phyloP scores from a whole-genome alignment of 2,329 filamentous ascomycete species.

The Hypoxylon sp. region DNA sequence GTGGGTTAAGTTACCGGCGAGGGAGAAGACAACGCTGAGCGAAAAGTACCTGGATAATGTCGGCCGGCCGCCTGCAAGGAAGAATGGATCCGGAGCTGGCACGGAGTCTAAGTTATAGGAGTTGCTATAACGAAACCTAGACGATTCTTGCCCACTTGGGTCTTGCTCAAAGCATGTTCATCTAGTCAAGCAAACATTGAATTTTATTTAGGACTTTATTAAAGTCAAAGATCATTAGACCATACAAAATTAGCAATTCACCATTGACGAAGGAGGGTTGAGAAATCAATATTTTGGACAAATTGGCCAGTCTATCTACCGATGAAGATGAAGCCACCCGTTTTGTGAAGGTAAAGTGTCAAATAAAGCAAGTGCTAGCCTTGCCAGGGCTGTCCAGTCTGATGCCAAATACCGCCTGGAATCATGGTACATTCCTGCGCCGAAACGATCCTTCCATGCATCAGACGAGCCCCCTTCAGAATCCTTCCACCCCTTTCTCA shows the following conservation, averaged over 20 bases:
- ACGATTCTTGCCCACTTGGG: background rate
- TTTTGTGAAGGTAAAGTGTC: constrained; percentile 30
- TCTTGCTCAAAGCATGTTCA: background rate
- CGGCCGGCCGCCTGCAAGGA: constrained; percentile 44
- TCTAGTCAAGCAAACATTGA: background rate
- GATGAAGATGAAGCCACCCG: constrained; percentile 41
- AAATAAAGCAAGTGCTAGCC: constrained; percentile 41
- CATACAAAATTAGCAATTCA: constrained; percentile 20
- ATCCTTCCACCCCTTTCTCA: constrained; percentile 35
- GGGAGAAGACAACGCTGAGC: constrained; percentile 68
- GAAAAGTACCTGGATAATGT: constrained; percentile 69
- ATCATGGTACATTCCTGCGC: constrained; percentile 44
- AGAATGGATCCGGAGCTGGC: constrained; percentile 15
- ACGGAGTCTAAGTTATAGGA: constrained; percentile 41
- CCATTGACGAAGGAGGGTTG: constrained; percentile 1
- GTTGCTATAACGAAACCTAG: background rate
- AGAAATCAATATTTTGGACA: constrained; percentile 42
- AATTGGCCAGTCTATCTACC: constrained; percentile 52
- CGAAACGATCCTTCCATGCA: constrained; percentile 47
- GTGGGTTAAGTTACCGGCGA: constrained; percentile 64
- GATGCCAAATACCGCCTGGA: constrained; percentile 44
- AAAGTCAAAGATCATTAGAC: background rate
- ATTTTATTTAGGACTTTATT: background rate
- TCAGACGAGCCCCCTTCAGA: constrained; percentile 35
- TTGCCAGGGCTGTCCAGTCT: constrained; percentile 43